phyloP scores from a whole-genome alignment of 2,329 filamentous ascomycete genomes.

The Pseudonectria buxi region DNA sequence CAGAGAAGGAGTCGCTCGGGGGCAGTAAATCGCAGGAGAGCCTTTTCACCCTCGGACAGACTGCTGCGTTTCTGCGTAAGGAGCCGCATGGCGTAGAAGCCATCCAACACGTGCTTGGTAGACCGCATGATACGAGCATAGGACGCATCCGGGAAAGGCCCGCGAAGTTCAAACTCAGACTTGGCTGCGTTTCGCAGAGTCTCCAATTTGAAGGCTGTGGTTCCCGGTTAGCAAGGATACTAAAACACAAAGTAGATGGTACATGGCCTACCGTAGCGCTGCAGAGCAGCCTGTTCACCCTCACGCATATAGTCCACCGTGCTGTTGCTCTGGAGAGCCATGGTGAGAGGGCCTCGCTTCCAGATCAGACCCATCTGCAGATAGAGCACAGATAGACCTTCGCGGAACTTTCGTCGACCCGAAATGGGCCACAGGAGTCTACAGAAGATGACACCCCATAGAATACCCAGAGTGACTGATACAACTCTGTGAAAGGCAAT shows the following conservation, averaged over 20 bases:
- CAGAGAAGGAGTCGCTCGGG: constrained; percentile 76
- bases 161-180: constrained; percentile 83
- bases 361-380: constrained; percentile 92
- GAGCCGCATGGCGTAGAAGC: constrained; percentile 94
- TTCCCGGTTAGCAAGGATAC: constrained; percentile 1
- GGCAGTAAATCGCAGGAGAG: constrained; percentile 71
- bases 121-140: constrained; percentile 70
- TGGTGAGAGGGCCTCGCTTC: constrained; percentile 83
- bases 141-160: constrained; percentile 72
- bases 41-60: constrained; percentile 72
- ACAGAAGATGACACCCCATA: constrained; percentile 90
- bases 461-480: constrained; percentile 75
- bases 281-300: constrained; percentile 81
- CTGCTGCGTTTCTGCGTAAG: constrained; percentile 75
- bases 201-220: constrained; percentile 60
- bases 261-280: constrained; percentile 54
- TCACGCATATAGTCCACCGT: constrained; percentile 71
- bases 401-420: constrained; percentile 78
- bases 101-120: constrained; percentile 80
- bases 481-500: constrained; percentile 85
- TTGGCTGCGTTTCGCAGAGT: constrained; percentile 63
- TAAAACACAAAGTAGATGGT: no score
- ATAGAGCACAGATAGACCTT: constrained; percentile 85
- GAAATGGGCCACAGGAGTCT: constrained; percentile 91
- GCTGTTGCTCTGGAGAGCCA: constrained; percentile 55